Percentiles rank a stretch among this genome's conserved stretches.
Evolutionary conservation across 1,284 basidiomycete species (phyloP).

Genomic region (Ustilago sp.): DNA sequence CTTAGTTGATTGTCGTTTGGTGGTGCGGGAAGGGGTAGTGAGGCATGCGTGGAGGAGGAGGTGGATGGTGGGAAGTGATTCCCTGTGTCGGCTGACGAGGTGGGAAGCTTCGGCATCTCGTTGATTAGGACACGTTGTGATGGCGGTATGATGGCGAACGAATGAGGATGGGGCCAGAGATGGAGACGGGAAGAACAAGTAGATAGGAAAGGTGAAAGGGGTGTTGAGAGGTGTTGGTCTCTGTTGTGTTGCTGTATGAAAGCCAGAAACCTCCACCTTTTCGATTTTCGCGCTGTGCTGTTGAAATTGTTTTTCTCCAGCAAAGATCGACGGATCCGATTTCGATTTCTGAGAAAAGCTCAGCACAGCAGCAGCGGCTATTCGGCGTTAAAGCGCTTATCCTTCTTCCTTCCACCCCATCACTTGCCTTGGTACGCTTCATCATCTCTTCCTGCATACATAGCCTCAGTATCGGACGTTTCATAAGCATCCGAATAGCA

Average conservation of each 20-base stretch:
- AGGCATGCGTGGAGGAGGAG: neutral
- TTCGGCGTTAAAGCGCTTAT: constrained; percentile 19
- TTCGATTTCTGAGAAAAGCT: constrained; percentile 13
- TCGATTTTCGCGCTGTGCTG: constrained; percentile 14
- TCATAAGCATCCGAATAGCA: neutral
- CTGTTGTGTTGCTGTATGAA: neutral
- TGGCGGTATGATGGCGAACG: neutral
- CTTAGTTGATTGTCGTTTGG: constrained; percentile 25
- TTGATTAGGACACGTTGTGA: neutral
- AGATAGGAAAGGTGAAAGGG: neutral
- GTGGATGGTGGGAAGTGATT: constrained; percentile 10
- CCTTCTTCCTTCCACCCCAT: neutral
- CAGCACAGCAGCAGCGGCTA: constrained; percentile 2
- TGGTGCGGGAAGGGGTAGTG: neutral
- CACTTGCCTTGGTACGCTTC: neutral
- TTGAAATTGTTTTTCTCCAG: neutral
- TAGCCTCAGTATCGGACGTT: neutral
- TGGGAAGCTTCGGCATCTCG: constrained; percentile 30
- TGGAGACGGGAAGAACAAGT: neutral
- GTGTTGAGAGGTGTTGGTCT: constrained; percentile 27
- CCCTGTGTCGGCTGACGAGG: constrained; percentile 4
- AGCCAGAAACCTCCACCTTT: constrained; percentile 29
- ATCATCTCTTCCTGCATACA: neutral
- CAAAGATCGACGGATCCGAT: constrained; percentile 39
- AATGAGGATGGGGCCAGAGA: neutral